Base-by-base conservation (phyloP, 441 rosid species). In the Syzygium malaccense region DNA sequence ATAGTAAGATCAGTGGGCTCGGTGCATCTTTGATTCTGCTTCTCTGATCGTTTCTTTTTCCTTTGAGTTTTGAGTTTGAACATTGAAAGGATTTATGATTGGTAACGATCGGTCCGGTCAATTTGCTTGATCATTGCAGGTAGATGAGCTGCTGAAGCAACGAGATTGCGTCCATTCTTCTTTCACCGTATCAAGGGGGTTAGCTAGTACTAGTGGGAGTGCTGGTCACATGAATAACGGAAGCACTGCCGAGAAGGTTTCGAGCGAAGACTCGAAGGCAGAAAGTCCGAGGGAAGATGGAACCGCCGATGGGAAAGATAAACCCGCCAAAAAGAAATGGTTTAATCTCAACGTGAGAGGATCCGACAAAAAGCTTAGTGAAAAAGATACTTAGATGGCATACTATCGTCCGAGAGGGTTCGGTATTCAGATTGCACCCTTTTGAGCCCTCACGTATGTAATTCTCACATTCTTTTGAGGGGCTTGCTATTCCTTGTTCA, bases 291-390 rank as follows among this genome's bases (percentile, higher is more conserved):
- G 88, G 51, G 98, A 96, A 92, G 98, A 95, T 32, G 97, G 94
- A 41, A 93, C 91, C 87, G 86, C 94, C 20, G 98, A 98, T 56
- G 97, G 98, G 49, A 95, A 93, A 93, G 99, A 98, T 87, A 98
- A 95, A 91, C 91, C 99, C 12, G 89, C 91, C 28, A 98, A 93
- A 89, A 96, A 95, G 95, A 98, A 94, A 94, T 98, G 99, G 99
- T 98, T 95, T 91, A 98, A 95, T 92, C 94, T 98, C 93, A 97
- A 95, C 92, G 90, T 94, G n/a, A 96, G 93, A 90, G 97, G 98
- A 85, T 94, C 99, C 28, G 98, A 96, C 86, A 97, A 95, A 91
- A 95, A 94, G 93, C 90, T 92, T 66, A 93, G 94, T 62, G 95
- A 91, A 94, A 84, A 89, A 45, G 80, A 28, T 25, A 57, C 14